A percentile compares a stretch with the other conserved stretches of the same genome.
phyloP scores from a whole-genome alignment of 352 stramenopile species.

The Globisporangium nagaii region DNA sequence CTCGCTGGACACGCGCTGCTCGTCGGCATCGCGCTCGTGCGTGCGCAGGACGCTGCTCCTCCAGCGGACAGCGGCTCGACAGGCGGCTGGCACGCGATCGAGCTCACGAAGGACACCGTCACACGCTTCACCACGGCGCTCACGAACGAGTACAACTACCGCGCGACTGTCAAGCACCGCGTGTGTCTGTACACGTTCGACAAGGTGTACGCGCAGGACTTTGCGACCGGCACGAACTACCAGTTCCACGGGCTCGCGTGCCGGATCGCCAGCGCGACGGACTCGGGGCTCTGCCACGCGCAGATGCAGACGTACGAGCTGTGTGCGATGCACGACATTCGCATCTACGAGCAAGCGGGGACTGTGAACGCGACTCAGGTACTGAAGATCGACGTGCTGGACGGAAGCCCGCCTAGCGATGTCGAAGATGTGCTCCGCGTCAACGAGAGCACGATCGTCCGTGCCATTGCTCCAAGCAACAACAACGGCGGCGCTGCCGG shows the following conservation, averaged over 20 bases:
- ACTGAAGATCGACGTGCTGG: background rate
- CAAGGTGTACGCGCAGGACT: constrained; percentile 79
- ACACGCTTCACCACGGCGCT: constrained; percentile 1
- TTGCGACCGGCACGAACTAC: constrained; percentile 3
- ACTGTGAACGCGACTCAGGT: constrained; percentile 5
- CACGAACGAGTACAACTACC: constrained; percentile 37
- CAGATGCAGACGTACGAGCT: background rate
- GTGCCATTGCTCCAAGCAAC: background rate
- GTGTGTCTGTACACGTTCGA: constrained; percentile 83
- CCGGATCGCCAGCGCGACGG: background rate
- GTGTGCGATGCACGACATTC: constrained; percentile 8
- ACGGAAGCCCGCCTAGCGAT: constrained; percentile 1
- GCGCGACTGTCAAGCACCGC: constrained; percentile 90
- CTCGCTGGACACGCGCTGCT: too few species aligned
- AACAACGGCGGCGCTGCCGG: background rate
- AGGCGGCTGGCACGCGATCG: background rate
- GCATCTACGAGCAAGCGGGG: constrained; percentile 1
- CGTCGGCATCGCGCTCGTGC: too few species aligned
- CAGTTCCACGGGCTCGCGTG: constrained; percentile 8
- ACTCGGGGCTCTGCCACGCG: background rate
- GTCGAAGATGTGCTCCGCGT: background rate
- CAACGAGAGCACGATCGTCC: background rate
- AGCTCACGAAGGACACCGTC: constrained; percentile 1
- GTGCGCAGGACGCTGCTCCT: background rate
- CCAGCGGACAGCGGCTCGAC: background rate